These are phyloP conservation scores for Pseudomicrostroma phylloplanum DNA, from an alignment of 1,284 basidiomycete genomes.

Conservation along the genomic window DNA sequence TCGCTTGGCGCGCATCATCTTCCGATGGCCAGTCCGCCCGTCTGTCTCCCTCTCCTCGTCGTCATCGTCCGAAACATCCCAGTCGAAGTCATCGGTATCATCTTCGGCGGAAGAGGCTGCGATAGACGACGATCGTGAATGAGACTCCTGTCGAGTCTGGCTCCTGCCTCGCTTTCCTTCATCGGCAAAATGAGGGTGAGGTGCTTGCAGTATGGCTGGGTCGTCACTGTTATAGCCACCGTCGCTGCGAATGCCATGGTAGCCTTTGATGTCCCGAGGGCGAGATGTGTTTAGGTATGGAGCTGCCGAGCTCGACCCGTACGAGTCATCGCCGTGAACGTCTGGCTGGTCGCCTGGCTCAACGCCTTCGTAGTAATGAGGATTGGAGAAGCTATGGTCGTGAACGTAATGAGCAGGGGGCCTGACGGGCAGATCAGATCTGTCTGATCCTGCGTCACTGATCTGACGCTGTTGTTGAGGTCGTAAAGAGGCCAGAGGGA, in stretches of 20 bases:
- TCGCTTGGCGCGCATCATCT: slow-evolving; percentile 26
- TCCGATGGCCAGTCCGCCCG: slow-evolving; percentile 15
- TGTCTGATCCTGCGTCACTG: neutral
- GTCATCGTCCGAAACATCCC: slow-evolving; percentile 32
- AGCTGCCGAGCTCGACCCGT: too few relatives aligned
- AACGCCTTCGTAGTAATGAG: slow-evolving; percentile 25
- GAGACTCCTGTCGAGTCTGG: neutral
- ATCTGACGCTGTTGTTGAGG: neutral
- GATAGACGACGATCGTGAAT: neutral
- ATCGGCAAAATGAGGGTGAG: neutral
- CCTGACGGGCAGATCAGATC: neutral
- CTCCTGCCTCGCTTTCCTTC: neutral
- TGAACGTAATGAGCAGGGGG: slow-evolving; percentile 31
- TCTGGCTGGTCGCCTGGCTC: slow-evolving; percentile 22
- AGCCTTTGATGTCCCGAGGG: too few relatives aligned
- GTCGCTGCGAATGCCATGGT: neutral
- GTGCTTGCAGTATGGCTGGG: neutral
- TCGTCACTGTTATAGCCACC: neutral
- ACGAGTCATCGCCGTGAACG: too few relatives aligned
- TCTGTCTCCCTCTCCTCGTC: slow-evolving; percentile 23
- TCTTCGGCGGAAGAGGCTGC: slow-evolving; percentile 19
- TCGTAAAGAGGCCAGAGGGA: neutral
- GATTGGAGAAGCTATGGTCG: slow-evolving; percentile 23
- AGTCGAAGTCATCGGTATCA: slow-evolving; percentile 46
- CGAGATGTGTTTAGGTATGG: too few relatives aligned